Evolutionary conservation across 768 basidiomycete genomes (phyloP).

Genomic region (Cyclocybe cylindracea): DNA sequence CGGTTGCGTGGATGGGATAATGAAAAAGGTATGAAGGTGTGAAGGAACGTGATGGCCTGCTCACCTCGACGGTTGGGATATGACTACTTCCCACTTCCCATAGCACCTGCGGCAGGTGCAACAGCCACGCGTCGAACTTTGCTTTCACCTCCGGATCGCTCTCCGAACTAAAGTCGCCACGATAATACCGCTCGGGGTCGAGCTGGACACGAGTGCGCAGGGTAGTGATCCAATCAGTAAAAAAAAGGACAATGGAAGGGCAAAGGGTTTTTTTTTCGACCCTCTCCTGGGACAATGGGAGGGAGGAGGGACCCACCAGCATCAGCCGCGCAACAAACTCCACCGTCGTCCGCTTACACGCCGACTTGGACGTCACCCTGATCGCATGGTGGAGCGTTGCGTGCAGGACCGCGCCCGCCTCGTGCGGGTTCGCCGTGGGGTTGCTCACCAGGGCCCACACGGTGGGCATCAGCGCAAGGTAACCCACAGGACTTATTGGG

Average conservation of each 20-base stretch:
- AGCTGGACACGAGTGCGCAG: constrained; percentile 42
- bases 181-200: constrained; percentile 54
- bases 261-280: background rate
- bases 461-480: constrained; percentile 70
- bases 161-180: constrained; percentile 46
- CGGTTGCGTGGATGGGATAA: background rate
- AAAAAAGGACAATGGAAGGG: background rate
- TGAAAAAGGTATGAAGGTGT: no score
- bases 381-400: constrained; percentile 70
- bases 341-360: constrained; percentile 64
- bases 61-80: constrained; percentile 60
- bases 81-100: constrained; percentile 81
- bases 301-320: constrained; percentile 49
- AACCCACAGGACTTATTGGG: constrained; percentile 56
- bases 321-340: constrained; percentile 75
- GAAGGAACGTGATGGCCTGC: constrained; percentile 6
- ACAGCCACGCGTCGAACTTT: constrained; percentile 64
- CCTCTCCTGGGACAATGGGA: background rate
- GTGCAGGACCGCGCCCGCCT: constrained; percentile 39
- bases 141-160: constrained; percentile 23
- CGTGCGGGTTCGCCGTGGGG: constrained; percentile 18
- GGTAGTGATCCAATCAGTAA: background rate
- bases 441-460: constrained; percentile 74
- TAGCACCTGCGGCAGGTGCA: constrained; percentile 74
- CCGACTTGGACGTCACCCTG: constrained; percentile 57